A percentile compares a stretch with the other conserved stretches of the same genome.
Conservation (phyloP, 2,329 filamentous ascomycete species). For the Plenodomus biglobosus region DNA sequence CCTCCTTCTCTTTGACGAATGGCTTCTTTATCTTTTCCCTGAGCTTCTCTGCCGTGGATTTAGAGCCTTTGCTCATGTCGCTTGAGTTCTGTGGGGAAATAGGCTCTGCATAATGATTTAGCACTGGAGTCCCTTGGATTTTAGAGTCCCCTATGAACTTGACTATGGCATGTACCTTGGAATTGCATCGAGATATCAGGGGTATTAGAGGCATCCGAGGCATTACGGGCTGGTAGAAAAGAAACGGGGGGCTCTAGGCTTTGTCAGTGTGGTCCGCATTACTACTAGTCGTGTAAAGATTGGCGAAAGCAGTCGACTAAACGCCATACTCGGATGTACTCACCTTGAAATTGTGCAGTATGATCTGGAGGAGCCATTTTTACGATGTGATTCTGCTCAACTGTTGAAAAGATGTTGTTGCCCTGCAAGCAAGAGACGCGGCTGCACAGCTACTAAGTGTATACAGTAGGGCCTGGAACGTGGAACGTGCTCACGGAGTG, state of each 20-base stretch:
- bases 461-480: neutral
- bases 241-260: slow-evolving; percentile 5
- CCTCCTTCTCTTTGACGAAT: slow-evolving; percentile 1
- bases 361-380: slow-evolving; percentile 6
- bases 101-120: slow-evolving; percentile 3
- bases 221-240: slow-evolving; percentile 2
- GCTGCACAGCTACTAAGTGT: neutral
- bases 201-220: neutral
- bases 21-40: slow-evolving; percentile 13
- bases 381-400: neutral
- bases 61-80: neutral
- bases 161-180: too few relatives aligned
- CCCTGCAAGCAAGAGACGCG: neutral
- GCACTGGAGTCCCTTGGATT: neutral
- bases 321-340: neutral
- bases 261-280: neutral
- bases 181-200: slow-evolving; percentile 6
- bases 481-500: neutral
- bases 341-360: slow-evolving; percentile 12
- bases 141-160: neutral
- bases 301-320: neutral
- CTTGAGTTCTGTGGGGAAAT: neutral
- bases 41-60: slow-evolving; percentile 7
- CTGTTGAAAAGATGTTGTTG: neutral
- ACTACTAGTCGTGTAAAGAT: neutral